These are phyloP conservation scores for Evernia prunastri DNA, from an alignment of 495 filamentous ascomycete species.

Conservation along the genomic window DNA sequence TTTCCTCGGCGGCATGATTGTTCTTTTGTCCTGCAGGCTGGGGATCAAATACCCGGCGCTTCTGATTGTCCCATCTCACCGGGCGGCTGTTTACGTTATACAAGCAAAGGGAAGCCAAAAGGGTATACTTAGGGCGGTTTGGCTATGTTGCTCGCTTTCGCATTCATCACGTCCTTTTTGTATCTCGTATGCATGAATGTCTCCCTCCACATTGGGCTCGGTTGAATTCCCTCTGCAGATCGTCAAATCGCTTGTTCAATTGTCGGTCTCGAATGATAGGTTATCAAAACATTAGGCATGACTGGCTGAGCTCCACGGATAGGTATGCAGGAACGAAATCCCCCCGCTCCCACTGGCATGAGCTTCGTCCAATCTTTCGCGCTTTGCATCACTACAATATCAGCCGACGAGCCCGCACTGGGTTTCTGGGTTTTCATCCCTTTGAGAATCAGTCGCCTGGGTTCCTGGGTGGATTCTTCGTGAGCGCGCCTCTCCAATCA, in stretches of 20 bases:
- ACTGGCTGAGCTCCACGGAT: not conserved
- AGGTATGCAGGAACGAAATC: not conserved
- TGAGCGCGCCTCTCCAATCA: not conserved
- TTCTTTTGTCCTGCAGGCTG: not conserved
- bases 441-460: no score
- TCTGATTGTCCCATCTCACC: not conserved
- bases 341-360: no score
- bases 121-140: no score
- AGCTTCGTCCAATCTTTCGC: no score
- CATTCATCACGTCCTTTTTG: no score
- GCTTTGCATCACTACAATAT: no score
- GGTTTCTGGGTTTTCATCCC: no score
- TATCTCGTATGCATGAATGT: not conserved
- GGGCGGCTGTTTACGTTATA: not conserved
- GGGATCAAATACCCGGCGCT: not conserved
- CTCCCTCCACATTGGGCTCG: not conserved
- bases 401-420: no score
- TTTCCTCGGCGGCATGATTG: not conserved
- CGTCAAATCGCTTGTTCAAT: no score
- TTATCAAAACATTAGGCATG: not conserved
- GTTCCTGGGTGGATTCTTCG: not conserved
- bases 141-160: not conserved
- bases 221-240: not conserved
- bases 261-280: not conserved
- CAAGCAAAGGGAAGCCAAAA: not conserved